A percentile compares a stretch with the other conserved stretches of the same genome.
Evolutionary conservation across 208 protist genomes (phyloP).

Genomic region (Acanthamoeba royreba): DNA sequence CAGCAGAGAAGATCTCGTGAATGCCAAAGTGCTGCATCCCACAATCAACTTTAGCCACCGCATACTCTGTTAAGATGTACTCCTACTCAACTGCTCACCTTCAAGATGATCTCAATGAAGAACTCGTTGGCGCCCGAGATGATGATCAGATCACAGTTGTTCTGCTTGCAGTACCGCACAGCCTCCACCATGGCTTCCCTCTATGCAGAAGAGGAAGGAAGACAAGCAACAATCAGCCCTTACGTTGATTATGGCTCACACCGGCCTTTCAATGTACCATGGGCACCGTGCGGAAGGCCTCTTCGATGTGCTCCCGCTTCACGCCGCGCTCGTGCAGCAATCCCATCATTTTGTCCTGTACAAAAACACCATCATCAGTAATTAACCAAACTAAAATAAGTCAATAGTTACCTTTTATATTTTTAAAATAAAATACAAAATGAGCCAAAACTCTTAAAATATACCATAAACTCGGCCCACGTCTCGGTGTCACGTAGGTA

Average conservation of each 20-base stretch:
- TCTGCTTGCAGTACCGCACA: neutral
- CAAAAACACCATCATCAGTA: neutral
- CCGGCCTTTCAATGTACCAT: neutral
- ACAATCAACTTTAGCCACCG: too few relatives aligned
- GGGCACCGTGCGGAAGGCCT: neutral
- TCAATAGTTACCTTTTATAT: neutral
- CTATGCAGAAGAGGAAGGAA: neutral
- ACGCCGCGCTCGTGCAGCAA: neutral
- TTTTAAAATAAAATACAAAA: neutral
- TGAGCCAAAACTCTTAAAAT: neutral
- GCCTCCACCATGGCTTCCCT: neutral
- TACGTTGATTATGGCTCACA: neutral
- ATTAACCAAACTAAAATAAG: neutral
- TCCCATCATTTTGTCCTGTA: conserved; percentile 9
- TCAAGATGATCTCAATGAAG: conserved; percentile 32
- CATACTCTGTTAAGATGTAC: neutral
- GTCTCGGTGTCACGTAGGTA: neutral
- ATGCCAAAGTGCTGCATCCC: neutral
- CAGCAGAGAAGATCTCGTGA: neutral
- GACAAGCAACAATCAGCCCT: neutral
- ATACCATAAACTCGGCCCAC: conserved; percentile 23
- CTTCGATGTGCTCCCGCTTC: neutral
- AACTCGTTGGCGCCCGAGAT: conserved; percentile 36
- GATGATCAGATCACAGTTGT: neutral
- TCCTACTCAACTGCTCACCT: neutral